A percentile compares a stretch with the other conserved stretches of the same genome.
These are phyloP conservation scores for Geotrichum restrictum DNA, from an alignment of 1,139 yeast species.

Conservation along the genomic window DNA sequence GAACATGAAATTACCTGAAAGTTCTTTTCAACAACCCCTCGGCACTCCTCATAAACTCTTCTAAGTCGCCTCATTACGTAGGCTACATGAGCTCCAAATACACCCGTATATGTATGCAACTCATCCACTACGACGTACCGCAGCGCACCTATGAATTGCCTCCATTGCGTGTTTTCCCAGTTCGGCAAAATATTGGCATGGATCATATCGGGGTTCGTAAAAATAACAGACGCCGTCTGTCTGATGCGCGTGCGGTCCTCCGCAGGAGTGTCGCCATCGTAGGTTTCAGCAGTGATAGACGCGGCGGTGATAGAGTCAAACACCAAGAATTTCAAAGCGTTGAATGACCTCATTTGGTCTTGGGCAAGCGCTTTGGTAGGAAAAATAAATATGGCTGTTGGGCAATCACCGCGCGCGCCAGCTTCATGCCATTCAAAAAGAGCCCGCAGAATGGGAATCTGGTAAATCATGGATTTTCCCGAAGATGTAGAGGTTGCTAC, in stretches of 20 bases:
- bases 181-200: conserved; percentile 78
- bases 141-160: conserved; percentile 57
- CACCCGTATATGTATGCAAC: conserved; percentile 81
- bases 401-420: conserved; percentile 39
- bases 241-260: conserved; percentile 52
- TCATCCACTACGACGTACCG: conserved; percentile 80
- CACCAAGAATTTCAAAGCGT: conserved; percentile 47
- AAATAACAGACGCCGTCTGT: conserved; percentile 66
- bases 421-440: conserved; percentile 34
- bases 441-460: conserved; percentile 67
- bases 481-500: conserved; percentile 92
- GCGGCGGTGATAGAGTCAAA: conserved; percentile 27
- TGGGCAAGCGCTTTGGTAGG: conserved; percentile 98
- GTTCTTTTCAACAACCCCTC: conserved; percentile 52
- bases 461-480: conserved; percentile 90
- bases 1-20: conserved; percentile 81
- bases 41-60: conserved; percentile 54
- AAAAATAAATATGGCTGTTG: conserved; percentile 80
- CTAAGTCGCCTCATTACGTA: conserved; percentile 73
- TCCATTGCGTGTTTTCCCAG: conserved; percentile 52
- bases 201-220: conserved; percentile 92
- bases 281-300: conserved; percentile 61
- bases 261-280: conserved; percentile 85
- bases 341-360: conserved; percentile 81
- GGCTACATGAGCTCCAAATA: conserved; percentile 90